These are phyloP conservation scores for Barnettozyma sucrosica DNA, from an alignment of 805 yeast species.

Conservation along the genomic window DNA sequence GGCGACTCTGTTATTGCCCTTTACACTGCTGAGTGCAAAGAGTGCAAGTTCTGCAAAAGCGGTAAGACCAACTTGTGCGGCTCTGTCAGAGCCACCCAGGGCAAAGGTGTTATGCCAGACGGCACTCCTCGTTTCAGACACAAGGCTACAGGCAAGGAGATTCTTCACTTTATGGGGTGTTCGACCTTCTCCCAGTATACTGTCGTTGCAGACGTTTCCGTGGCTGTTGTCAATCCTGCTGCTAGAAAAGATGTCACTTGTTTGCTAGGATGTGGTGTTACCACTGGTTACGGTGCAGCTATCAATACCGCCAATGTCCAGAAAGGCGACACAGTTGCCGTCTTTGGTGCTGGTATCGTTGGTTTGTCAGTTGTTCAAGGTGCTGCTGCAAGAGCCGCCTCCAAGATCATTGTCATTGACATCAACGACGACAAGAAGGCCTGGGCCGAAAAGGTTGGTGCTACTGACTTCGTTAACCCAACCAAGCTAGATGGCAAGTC, in stretches of 20 bases:
- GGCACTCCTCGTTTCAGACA: slow-evolving; percentile 89
- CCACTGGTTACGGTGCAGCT: slow-evolving; percentile 98
- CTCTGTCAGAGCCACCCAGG: slow-evolving; percentile 94
- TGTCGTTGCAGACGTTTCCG: slow-evolving; percentile 95
- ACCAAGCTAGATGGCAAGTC: slow-evolving; percentile 66
- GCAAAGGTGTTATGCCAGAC: slow-evolving; percentile 98
- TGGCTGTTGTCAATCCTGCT: slow-evolving; percentile 80
- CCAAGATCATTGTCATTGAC: slow-evolving; percentile 79
- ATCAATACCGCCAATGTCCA: slow-evolving; percentile 87
- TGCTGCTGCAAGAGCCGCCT: slow-evolving; percentile 77
- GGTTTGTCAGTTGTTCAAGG: slow-evolving; percentile 97
- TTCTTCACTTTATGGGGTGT: slow-evolving; percentile 96
- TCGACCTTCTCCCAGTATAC: slow-evolving; percentile 96
- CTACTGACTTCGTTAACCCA: slow-evolving; percentile 92
- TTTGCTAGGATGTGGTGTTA: slow-evolving; percentile 95
- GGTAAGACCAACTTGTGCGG: slow-evolving; percentile 97
- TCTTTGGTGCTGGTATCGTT: slow-evolving; percentile 97
- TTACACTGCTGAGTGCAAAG: slow-evolving; percentile 94
- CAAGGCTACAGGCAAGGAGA: slow-evolving; percentile 64
- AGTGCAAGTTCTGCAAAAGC: slow-evolving; percentile 90
- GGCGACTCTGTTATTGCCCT: slow-evolving; percentile 94
- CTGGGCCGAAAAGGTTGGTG: slow-evolving; percentile 89
- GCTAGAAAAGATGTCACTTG: slow-evolving; percentile 87
- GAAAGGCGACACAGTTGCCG: slow-evolving; percentile 89
- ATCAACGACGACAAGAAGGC: slow-evolving; percentile 76